phyloP scores from a whole-genome alignment of 2,329 filamentous ascomycete species.

The Colletotrichum filicis region DNA sequence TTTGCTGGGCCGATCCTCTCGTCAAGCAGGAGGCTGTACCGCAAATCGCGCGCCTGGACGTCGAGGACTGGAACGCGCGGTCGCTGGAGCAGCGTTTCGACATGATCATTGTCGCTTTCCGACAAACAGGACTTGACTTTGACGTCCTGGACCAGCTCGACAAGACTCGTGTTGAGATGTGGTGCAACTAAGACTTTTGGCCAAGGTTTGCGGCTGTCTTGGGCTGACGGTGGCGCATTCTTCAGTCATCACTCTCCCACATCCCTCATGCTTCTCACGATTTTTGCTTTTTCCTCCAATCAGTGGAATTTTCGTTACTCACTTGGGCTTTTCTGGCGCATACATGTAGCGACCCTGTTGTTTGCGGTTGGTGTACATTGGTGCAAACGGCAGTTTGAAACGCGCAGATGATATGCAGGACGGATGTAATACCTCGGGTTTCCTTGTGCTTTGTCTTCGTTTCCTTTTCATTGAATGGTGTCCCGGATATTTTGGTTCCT shows the following conservation, averaged over 20 bases:
- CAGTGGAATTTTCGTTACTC: background rate
- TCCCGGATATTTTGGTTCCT: slow-evolving; percentile 8
- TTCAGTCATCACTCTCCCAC: background rate
- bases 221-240: slow-evolving; percentile 12
- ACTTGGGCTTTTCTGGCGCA: slow-evolving; percentile 7
- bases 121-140: slow-evolving; percentile 55
- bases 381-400: slow-evolving; percentile 11
- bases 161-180: slow-evolving; percentile 50
- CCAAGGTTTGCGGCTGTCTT: slow-evolving; percentile 19
- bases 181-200: slow-evolving; percentile 43
- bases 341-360: background rate
- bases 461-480: slow-evolving; percentile 13
- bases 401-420: background rate
- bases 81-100: slow-evolving; percentile 51
- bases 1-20: slow-evolving; percentile 56
- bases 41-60: slow-evolving; percentile 50
- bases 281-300: slow-evolving; percentile 1
- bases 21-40: slow-evolving; percentile 54
- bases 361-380: slow-evolving; percentile 13
- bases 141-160: slow-evolving; percentile 47
- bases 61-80: slow-evolving; percentile 50
- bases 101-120: slow-evolving; percentile 55
- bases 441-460: slow-evolving; percentile 2
- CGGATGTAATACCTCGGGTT: slow-evolving; percentile 20
- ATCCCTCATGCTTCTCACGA: background rate